Conservation (phyloP, 768 basidiomycete species). For the Tulasnella sp. region DNA sequence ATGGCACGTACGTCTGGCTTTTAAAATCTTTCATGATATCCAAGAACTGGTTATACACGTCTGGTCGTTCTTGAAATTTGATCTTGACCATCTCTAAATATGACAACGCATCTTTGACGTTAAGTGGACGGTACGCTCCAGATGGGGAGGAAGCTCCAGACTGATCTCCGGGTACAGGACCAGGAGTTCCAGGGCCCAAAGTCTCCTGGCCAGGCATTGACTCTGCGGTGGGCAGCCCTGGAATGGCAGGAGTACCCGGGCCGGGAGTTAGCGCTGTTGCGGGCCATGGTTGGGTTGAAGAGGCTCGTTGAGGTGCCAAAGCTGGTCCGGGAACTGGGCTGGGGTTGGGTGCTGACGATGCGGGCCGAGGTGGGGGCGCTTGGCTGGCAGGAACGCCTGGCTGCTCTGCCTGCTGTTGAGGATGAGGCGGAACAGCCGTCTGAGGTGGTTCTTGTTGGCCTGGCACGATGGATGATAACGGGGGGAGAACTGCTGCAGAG, state of each 20-base stretch:
- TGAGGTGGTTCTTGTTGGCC: slow-evolving; percentile 3
- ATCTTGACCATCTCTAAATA: slow-evolving; percentile 32
- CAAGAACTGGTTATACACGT: slow-evolving; percentile 27
- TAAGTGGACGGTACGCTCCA: slow-evolving; percentile 20
- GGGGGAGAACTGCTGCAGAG: not conserved
- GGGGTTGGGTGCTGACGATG: slow-evolving; percentile 1
- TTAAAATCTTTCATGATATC: slow-evolving; percentile 84
- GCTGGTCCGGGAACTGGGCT: not conserved
- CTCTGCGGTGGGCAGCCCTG: not conserved
- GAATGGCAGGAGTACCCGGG: not conserved
- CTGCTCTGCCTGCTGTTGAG: not conserved
- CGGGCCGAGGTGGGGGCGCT: not conserved
- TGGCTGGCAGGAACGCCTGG: not conserved
- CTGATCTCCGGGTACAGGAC: not conserved
- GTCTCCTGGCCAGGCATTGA: not conserved
- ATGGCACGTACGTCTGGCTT: slow-evolving; percentile 67
- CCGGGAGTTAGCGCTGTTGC: slow-evolving; percentile 20
- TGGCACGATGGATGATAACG: not conserved
- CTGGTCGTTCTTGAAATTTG: slow-evolving; percentile 28
- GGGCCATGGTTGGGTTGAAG: slow-evolving; percentile 16
- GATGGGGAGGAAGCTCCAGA: slow-evolving; percentile 15
- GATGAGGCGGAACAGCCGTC: slow-evolving; percentile 14
- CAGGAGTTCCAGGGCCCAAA: slow-evolving; percentile 17
- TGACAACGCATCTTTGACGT: slow-evolving; percentile 27
- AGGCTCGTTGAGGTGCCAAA: not conserved